A percentile compares a stretch with the other conserved stretches of the same genome.
These are phyloP conservation scores for Chytriomyces sp. DNA, from an alignment of 192 early-diverging fungal species.

Conservation along the genomic window DNA sequence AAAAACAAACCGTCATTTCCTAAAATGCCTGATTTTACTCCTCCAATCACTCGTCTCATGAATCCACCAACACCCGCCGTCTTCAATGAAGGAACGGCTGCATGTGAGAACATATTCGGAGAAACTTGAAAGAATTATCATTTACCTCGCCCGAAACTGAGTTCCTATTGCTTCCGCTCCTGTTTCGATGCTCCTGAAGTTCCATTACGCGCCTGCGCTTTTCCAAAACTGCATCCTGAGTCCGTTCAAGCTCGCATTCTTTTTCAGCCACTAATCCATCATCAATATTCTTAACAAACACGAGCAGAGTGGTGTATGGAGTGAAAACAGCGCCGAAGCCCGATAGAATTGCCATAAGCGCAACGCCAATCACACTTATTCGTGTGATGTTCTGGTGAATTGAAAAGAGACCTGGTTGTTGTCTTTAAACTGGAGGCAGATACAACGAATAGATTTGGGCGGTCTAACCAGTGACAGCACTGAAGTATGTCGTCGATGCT, in stretches of 20 bases:
- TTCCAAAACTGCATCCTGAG: constrained; percentile 66
- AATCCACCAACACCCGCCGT: constrained; percentile 72
- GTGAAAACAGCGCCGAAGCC: constrained; percentile 94
- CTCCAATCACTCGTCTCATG: constrained; percentile 58
- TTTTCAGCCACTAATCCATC: constrained; percentile 61
- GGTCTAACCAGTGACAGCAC: not conserved
- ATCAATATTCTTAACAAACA: constrained; percentile 69
- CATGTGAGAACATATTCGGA: constrained; percentile 91
- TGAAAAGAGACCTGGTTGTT: constrained; percentile 5
- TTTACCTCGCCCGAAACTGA: constrained; percentile 36
- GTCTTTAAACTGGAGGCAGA: not conserved
- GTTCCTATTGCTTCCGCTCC: not conserved
- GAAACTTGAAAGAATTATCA: constrained; percentile 91
- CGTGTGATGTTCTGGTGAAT: constrained; percentile 74
- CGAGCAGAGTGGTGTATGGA: constrained; percentile 83
- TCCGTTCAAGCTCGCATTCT: constrained; percentile 72
- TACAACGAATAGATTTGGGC: too few species aligned
- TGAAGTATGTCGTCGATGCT: not conserved
- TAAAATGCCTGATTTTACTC: constrained; percentile 35
- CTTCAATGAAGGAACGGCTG: constrained; percentile 78
- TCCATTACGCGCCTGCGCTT: constrained; percentile 68
- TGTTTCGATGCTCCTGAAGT: constrained; percentile 23
- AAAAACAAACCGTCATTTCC: constrained; percentile 41
- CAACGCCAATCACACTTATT: constrained; percentile 88
- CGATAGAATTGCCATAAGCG: constrained; percentile 89